Evolutionary conservation across 129 eudicot genomes (phyloP).

Genomic region (Gnaphalium uliginosum): DNA sequence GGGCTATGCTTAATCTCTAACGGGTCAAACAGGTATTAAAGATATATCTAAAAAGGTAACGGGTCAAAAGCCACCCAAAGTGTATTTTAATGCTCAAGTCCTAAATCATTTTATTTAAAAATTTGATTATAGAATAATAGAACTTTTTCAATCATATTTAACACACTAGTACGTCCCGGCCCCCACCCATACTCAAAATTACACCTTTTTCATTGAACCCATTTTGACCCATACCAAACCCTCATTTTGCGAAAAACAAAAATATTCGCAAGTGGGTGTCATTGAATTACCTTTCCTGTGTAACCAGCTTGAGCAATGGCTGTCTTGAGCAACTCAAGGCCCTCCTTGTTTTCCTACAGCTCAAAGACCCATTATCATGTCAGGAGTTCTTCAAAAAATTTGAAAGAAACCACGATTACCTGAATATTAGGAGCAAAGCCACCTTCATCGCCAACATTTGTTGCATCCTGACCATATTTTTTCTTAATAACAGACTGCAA

Average conservation of each 20-base stretch:
- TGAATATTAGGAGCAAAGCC: slow-evolving; percentile 99
- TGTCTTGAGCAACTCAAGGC: slow-evolving; percentile 93
- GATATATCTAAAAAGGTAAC: too few species aligned
- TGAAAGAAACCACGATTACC: slow-evolving; percentile 38
- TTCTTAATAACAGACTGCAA: slow-evolving; percentile 93
- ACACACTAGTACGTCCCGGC: too few species aligned
- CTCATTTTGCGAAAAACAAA: not conserved
- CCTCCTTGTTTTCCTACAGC: slow-evolving; percentile 95
- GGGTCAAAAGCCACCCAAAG: too few species aligned
- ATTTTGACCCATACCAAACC: too few species aligned
- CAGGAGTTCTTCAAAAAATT: not conserved
- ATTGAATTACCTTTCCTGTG: slow-evolving; percentile 62
- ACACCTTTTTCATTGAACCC: too few species aligned
- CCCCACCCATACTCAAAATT: too few species aligned
- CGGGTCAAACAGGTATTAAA: too few species aligned
- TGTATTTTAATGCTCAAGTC: too few species aligned
- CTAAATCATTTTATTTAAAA: too few species aligned
- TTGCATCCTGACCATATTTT: slow-evolving; percentile 99
- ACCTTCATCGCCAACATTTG: slow-evolving; percentile 99
- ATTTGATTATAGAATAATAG: too few species aligned
- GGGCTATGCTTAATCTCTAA: too few species aligned
- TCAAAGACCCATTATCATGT: slow-evolving; percentile 15
- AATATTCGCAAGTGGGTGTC: not conserved
- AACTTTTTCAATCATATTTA: too few species aligned
- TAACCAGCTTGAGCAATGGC: slow-evolving; percentile 95